Conservation (phyloP, 495 filamentous ascomycete genomes). For the Penicillium angulare region DNA sequence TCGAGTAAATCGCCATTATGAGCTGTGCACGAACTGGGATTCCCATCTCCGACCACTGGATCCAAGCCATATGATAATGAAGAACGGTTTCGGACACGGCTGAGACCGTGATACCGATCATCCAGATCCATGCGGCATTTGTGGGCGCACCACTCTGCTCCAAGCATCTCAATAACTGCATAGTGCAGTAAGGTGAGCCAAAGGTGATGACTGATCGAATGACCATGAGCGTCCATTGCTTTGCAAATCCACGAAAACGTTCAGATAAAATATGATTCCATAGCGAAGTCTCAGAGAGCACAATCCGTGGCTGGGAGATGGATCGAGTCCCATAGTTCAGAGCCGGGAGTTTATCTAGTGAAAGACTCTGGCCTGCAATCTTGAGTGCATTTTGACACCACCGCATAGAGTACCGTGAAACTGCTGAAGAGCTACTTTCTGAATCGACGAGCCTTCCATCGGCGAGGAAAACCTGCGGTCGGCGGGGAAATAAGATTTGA, state of each 20-base stretch:
- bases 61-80: not conserved
- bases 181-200: not conserved
- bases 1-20: not conserved
- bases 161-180: not conserved
- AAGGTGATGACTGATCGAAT: not conserved
- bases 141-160: not conserved
- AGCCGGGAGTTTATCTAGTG: not conserved
- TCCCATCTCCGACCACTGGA: not conserved
- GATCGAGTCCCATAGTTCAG: not conserved
- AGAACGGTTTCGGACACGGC: not conserved
- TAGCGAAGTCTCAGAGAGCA: not conserved
- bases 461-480: not conserved
- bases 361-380: not conserved
- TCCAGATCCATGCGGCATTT: not conserved
- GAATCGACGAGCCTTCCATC: not conserved
- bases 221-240: not conserved
- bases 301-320: not conserved
- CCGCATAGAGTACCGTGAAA: not conserved
- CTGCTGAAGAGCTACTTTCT: not conserved
- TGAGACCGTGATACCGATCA: not conserved
- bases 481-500: not conserved
- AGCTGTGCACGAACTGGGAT: not conserved
- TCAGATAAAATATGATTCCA: not conserved
- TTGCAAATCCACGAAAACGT: not conserved
- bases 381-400: not conserved